Percentiles rank a stretch among this genome's conserved stretches.
Evolutionary conservation across 371 early-diverging fungal species (phyloP).

Genomic region (Coemansia sp.): DNA sequence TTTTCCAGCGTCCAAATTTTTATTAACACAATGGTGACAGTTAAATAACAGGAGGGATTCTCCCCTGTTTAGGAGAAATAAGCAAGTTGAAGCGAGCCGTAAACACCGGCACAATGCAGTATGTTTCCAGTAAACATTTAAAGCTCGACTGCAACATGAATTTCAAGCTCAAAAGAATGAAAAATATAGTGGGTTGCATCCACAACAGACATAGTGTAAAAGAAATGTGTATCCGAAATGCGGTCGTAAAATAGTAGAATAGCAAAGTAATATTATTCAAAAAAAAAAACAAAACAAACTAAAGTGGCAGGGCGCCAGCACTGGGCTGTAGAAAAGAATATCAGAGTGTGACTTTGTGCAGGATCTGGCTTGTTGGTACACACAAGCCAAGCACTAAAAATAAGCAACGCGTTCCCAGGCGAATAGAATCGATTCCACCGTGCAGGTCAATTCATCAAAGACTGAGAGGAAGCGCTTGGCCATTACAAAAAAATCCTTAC

Average conservation of each 20-base stretch:
- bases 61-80: not conserved
- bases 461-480: not conserved
- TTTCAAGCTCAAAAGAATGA: not conserved
- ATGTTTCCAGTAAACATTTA: not conserved
- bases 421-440: not conserved
- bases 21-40: not conserved
- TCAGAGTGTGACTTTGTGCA: not conserved
- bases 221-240: not conserved
- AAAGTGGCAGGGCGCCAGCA: not conserved
- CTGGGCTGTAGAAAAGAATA: not conserved
- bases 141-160: not conserved
- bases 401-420: not conserved
- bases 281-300: not conserved
- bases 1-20: not conserved
- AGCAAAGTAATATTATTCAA: not conserved
- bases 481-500: not conserved
- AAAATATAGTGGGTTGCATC: not conserved
- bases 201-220: not conserved
- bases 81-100: not conserved
- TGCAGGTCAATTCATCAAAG: not conserved
- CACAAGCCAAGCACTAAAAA: not conserved
- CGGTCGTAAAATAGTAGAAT: not conserved
- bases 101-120: not conserved
- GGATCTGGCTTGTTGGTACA: not conserved
- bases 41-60: not conserved